Conservation (phyloP, 306 rosid species). For the Carpinus fangiana region DNA sequence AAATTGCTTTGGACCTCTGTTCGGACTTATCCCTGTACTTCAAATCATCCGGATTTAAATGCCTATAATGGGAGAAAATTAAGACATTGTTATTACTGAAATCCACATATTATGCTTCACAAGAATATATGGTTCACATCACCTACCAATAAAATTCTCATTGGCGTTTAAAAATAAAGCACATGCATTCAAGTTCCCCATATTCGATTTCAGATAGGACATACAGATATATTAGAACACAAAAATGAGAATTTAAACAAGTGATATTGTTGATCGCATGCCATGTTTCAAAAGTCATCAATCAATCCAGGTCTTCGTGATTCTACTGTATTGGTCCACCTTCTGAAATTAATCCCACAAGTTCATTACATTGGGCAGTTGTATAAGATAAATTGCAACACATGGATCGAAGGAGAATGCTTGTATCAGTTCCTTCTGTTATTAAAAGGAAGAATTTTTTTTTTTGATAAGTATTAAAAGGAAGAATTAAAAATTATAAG, state of each 20-base stretch:
- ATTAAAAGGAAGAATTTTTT: no score
- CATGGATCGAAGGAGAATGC: neutral
- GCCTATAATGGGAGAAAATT: slow-evolving; percentile 42
- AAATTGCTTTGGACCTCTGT: slow-evolving; percentile 54
- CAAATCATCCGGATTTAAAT: slow-evolving; percentile 58
- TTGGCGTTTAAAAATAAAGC: neutral
- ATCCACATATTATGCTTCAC: neutral
- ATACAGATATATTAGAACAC: neutral
- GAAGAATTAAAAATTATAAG: no score
- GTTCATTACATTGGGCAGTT: neutral
- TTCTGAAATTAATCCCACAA: neutral
- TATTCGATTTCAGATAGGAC: neutral
- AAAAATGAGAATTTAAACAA: neutral
- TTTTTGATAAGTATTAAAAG: neutral
- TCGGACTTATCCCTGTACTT: slow-evolving; percentile 64
- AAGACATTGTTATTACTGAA: slow-evolving; percentile 17
- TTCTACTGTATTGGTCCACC: neutral
- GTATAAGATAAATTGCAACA: neutral
- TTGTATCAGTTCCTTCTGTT: neutral
- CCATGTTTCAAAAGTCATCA: neutral
- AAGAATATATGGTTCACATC: neutral
- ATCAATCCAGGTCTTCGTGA: neutral
- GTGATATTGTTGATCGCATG: neutral
- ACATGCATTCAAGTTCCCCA: neutral
- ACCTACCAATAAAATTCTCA: neutral